A percentile compares a stretch with the other conserved stretches of the same genome.
Evolutionary conservation across 768 basidiomycete species (phyloP).

Genomic region (Podaxis sp.): DNA sequence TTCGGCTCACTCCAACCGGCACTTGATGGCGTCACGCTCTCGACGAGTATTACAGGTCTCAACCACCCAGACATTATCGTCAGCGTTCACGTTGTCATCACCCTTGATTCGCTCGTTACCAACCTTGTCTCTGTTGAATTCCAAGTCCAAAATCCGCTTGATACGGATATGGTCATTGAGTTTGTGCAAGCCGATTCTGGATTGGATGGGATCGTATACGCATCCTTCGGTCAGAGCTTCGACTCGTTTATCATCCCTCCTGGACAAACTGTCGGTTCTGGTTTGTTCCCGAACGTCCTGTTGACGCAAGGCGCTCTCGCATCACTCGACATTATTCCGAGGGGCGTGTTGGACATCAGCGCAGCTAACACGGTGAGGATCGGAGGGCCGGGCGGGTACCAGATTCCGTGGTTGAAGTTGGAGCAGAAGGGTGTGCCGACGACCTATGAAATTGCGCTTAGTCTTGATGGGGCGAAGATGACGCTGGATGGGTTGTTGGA

Average conservation of each 20-base stretch:
- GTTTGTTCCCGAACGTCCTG: conserved; percentile 53
- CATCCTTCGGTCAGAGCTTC: conserved; percentile 57
- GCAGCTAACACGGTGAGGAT: conserved; percentile 46
- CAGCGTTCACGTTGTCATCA: conserved; percentile 52
- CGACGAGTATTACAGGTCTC: conserved; percentile 47
- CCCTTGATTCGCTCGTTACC: conserved; percentile 43
- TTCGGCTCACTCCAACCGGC: conserved; percentile 58
- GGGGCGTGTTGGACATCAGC: conserved; percentile 51
- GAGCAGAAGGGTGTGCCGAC: conserved; percentile 53
- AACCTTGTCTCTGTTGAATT: conserved; percentile 56
- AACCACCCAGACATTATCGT: conserved; percentile 58
- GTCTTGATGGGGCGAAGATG: conserved; percentile 1
- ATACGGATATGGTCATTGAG: conserved; percentile 53
- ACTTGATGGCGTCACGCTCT: conserved; percentile 49
- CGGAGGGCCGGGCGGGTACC: conserved; percentile 51
- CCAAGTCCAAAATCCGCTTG: conserved; percentile 55
- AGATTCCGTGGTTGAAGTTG: conserved; percentile 64
- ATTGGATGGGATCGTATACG: conserved; percentile 51
- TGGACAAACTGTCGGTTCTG: conserved; percentile 59
- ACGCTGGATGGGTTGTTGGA: conserved; percentile 19
- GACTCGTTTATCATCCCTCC: conserved; percentile 54
- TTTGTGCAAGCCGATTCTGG: conserved; percentile 56
- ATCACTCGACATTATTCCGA: conserved; percentile 57
- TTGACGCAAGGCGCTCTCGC: conserved; percentile 56
- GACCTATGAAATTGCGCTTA: conserved; percentile 37